A percentile compares a stretch with the other conserved stretches of the same genome.
phyloP scores from a whole-genome alignment of 2,329 filamentous ascomycete genomes.

The Cordyceps javanica region DNA sequence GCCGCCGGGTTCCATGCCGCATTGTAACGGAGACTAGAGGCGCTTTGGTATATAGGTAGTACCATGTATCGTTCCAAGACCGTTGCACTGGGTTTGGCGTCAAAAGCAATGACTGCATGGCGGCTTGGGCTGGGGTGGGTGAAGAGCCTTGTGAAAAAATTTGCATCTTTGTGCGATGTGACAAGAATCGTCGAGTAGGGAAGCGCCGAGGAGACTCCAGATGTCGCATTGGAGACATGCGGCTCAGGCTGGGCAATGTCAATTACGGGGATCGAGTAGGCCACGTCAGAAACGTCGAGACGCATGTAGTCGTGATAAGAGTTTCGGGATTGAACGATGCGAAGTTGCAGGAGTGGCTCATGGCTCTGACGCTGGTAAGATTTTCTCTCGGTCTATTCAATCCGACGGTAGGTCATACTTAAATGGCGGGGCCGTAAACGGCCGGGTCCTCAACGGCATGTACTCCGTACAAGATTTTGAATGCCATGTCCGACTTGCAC shows the following conservation, averaged over 20 bases:
- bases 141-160: background rate
- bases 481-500: no score
- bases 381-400: background rate
- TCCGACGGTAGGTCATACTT: no score
- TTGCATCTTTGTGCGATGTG: background rate
- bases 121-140: background rate
- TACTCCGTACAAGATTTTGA: no score
- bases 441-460: no score
- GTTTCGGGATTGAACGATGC: background rate
- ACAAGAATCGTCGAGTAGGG: background rate
- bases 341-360: background rate
- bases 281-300: background rate
- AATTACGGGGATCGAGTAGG: background rate
- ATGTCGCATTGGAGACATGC: background rate
- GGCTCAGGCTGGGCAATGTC: background rate
- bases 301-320: background rate
- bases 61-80: background rate
- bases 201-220: background rate
- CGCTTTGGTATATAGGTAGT: background rate
- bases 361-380: background rate
- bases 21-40: constrained; percentile 2
- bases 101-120: constrained; percentile 4
- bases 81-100: constrained; percentile 2
- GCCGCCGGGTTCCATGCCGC: background rate
- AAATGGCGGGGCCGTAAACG: no score